Percentiles rank a stretch among this genome's conserved stretches.
Conservation (phyloP, 805 yeast species). For the Sugiyamaella marilandica region DNA sequence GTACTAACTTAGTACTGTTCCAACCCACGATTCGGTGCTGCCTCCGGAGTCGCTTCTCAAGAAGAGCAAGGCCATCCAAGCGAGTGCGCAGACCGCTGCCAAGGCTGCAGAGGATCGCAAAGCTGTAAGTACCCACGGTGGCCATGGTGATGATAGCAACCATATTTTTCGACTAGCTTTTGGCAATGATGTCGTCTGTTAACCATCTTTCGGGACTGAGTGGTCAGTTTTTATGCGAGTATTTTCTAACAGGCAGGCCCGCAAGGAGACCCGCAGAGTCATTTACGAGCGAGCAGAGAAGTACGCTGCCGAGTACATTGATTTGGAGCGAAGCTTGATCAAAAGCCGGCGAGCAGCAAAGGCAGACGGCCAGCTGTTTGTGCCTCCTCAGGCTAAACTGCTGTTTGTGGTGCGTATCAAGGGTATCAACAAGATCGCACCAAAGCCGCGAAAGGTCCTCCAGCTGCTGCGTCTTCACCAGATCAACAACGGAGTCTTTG, state of each 20-base stretch:
- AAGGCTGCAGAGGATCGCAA: slow-evolving; percentile 6
- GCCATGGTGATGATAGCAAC: slow-evolving; percentile 44
- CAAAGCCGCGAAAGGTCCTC: slow-evolving; percentile 78
- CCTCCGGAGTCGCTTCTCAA: slow-evolving; percentile 55
- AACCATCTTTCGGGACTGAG: slow-evolving; percentile 90
- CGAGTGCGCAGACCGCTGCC: slow-evolving; percentile 37
- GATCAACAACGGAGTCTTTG: slow-evolving; percentile 75
- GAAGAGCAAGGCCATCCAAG: slow-evolving; percentile 51
- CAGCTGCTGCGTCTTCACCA: slow-evolving; percentile 74
- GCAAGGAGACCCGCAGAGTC: slow-evolving; percentile 37
- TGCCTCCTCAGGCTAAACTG: slow-evolving; percentile 88
- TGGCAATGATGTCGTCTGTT: slow-evolving; percentile 66
- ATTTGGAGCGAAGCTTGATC: slow-evolving; percentile 78
- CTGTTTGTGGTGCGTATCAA: slow-evolving; percentile 96
- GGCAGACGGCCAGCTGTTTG: slow-evolving; percentile 90
- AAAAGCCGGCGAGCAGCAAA: slow-evolving; percentile 89
- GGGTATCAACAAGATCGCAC: slow-evolving; percentile 93
- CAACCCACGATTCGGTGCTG: slow-evolving; percentile 27
- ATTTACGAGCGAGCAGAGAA: slow-evolving; percentile 92
- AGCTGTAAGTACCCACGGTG: slow-evolving; percentile 7
- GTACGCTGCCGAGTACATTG: slow-evolving; percentile 89
- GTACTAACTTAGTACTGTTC: slow-evolving; percentile 43
- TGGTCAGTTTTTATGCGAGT: background rate
- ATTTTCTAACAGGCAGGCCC: background rate
- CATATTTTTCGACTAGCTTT: slow-evolving; percentile 58